These are phyloP conservation scores for Aristolochia fimbriata DNA, from an alignment of 164 flowering plant genomes.

Conservation along the genomic window DNA sequence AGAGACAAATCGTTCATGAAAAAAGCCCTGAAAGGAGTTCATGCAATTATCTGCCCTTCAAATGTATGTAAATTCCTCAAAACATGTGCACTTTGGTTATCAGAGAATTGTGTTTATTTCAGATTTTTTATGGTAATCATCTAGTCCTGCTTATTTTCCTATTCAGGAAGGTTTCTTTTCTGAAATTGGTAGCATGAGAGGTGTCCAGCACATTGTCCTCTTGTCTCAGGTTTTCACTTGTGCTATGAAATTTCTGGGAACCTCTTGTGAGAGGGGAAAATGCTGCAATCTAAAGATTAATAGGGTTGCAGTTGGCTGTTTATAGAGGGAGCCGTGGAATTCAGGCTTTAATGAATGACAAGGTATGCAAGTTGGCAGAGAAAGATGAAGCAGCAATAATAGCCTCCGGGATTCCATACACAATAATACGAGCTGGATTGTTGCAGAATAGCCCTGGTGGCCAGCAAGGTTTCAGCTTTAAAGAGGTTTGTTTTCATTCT, in stretches of 20 bases:
- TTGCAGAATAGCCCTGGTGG: conserved; percentile 66
- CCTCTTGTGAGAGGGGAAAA: neutral
- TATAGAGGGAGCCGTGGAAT: conserved; percentile 66
- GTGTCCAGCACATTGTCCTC: conserved; percentile 58
- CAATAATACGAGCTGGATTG: conserved; percentile 65
- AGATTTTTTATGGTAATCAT: neutral
- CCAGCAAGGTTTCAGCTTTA: conserved; percentile 71
- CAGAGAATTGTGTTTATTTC: neutral
- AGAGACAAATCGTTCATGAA: conserved; percentile 33
- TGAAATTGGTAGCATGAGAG: conserved; percentile 36
- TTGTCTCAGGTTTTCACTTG: conserved; percentile 63
- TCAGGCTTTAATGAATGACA: conserved; percentile 64
- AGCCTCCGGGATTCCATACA: conserved; percentile 69
- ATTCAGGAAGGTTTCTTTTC: conserved; percentile 72
- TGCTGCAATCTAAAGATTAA: conserved; percentile 24
- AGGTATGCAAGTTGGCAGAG: conserved; percentile 63
- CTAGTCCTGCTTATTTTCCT: neutral
- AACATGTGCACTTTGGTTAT: neutral
- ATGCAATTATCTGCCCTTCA: conserved; percentile 67
- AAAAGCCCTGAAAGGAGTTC: conserved; percentile 73
- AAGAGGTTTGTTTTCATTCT: conserved; percentile 38
- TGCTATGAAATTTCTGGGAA: neutral
- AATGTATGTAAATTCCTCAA: conserved; percentile 32
- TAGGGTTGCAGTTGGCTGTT: conserved; percentile 76
- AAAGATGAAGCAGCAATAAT: conserved; percentile 51